phyloP scores from a whole-genome alignment of 352 stramenopile species.

The Blastocystis hominis region DNA sequence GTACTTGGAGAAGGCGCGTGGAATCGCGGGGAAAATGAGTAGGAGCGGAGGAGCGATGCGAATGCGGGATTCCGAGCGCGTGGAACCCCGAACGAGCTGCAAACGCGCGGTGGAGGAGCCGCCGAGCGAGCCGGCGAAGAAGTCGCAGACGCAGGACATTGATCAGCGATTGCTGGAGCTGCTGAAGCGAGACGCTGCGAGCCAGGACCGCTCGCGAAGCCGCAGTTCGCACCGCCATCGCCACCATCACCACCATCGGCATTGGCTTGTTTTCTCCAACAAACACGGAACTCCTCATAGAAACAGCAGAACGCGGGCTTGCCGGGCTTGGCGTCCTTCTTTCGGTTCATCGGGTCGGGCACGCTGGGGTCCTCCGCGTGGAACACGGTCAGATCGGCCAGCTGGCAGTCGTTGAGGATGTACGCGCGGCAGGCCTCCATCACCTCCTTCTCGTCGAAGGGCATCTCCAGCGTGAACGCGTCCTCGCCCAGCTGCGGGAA shows the following conservation, averaged over 20 bases:
- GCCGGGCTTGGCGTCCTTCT: conserved; percentile 57
- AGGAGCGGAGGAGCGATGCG: not conserved
- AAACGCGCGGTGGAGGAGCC: not conserved
- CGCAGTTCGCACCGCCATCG: not conserved
- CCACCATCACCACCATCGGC: not conserved
- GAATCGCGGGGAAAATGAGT: not conserved
- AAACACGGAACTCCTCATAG: conserved; percentile 9
- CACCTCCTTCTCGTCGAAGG: conserved; percentile 54
- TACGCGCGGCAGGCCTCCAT: conserved; percentile 22
- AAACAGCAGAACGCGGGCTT: conserved; percentile 39
- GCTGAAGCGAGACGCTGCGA: not conserved
- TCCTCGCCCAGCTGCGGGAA: conserved; percentile 56
- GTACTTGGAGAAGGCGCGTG: conserved; percentile 18
- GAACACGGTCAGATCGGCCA: conserved; percentile 44
- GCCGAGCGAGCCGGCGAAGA: not conserved
- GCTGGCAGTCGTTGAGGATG: conserved; percentile 47
- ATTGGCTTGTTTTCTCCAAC: conserved; percentile 29
- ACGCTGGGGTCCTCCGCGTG: conserved; percentile 26
- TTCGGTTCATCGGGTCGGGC: conserved; percentile 55
- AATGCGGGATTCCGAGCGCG: not conserved
- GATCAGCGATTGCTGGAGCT: not conserved
- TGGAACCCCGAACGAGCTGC: not conserved
- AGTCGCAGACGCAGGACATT: not conserved
- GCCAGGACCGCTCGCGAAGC: not conserved
- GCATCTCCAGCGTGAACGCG: conserved; percentile 56